These are phyloP conservation scores for Adansonia grandidieri DNA, from an alignment of 441 rosid species.

Conservation along the genomic window DNA sequence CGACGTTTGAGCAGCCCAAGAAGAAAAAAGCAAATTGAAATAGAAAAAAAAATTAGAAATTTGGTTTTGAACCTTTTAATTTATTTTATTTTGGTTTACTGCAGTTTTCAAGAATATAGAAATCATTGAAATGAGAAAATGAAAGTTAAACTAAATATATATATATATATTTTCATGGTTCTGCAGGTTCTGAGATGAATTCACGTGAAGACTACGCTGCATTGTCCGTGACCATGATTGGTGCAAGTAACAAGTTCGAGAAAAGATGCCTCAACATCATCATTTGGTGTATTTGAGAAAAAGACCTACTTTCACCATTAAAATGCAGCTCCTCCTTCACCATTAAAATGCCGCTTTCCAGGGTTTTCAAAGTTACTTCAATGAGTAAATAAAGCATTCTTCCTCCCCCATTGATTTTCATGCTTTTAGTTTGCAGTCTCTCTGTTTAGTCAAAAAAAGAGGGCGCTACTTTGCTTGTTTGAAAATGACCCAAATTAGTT, in stretches of 20 bases:
- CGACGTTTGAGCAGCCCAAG: slow-evolving; percentile 37
- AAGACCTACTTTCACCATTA: slow-evolving; percentile 20
- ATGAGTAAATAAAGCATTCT: not conserved
- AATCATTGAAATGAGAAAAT: slow-evolving; percentile 38
- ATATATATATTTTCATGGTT: slow-evolving; percentile 18
- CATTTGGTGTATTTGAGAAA: slow-evolving; percentile 26
- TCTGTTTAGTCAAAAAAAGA: slow-evolving; percentile 1
- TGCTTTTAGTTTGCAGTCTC: not conserved
- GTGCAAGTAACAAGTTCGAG: slow-evolving; percentile 48
- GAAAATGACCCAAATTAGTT: slow-evolving; percentile 14
- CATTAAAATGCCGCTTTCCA: not conserved
- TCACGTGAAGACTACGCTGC: slow-evolving; percentile 57
- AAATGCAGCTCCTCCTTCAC: slow-evolving; percentile 14
- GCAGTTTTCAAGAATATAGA: slow-evolving; percentile 31
- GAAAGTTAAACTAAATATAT: slow-evolving; percentile 9
- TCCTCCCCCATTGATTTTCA: not conserved
- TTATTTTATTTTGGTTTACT: slow-evolving; percentile 9
- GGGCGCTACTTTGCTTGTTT: not conserved
- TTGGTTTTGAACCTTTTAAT: not conserved
- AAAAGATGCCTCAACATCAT: slow-evolving; percentile 32
- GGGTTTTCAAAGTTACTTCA: slow-evolving; percentile 11
- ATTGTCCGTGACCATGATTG: slow-evolving; percentile 53
- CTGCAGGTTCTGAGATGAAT: slow-evolving; percentile 45
- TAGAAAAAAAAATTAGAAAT: not conserved
- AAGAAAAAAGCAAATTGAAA: not conserved